phyloP scores from a whole-genome alignment of 352 stramenopile species.

The Pythium utonaiense region DNA sequence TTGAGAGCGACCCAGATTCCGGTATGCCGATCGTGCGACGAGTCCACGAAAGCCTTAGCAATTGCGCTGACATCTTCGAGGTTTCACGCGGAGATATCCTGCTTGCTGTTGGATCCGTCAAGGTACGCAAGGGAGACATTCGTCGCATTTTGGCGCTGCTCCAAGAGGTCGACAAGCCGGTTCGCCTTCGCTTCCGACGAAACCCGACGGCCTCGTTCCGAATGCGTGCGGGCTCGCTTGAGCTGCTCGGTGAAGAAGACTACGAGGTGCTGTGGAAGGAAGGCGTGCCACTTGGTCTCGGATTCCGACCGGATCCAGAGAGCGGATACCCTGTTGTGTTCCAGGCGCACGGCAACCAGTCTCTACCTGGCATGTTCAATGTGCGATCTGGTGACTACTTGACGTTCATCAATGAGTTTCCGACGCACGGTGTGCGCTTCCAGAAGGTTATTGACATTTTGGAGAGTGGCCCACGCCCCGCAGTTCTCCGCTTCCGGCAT shows the following conservation, averaged over 20 bases:
- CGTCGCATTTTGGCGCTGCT: conserved; percentile 71
- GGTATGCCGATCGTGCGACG: conserved; percentile 85
- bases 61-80: conserved; percentile 83
- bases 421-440: conserved; percentile 74
- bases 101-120: conserved; percentile 67
- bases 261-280: conserved; percentile 87
- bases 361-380: conserved; percentile 83
- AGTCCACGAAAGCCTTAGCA: conserved; percentile 84
- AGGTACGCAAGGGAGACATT: conserved; percentile 80
- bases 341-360: conserved; percentile 73
- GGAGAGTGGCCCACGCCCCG: conserved; percentile 70
- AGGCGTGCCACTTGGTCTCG: conserved; percentile 75
- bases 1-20: conserved; percentile 74
- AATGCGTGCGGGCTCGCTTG: conserved; percentile 61
- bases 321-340: conserved; percentile 75
- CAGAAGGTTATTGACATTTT: conserved; percentile 87
- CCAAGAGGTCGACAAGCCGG: conserved; percentile 80
- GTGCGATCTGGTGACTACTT: conserved; percentile 75
- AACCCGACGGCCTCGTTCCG: conserved; percentile 71
- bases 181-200: conserved; percentile 68
- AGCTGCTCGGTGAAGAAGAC: conserved; percentile 78
- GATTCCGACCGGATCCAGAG: conserved; percentile 74
- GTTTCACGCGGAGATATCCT: conserved; percentile 79
- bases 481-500: conserved; percentile 81
- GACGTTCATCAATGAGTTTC: conserved; percentile 87